phyloP scores from a whole-genome alignment of 768 basidiomycete genomes.

The Tricholoma hemisulphureum region DNA sequence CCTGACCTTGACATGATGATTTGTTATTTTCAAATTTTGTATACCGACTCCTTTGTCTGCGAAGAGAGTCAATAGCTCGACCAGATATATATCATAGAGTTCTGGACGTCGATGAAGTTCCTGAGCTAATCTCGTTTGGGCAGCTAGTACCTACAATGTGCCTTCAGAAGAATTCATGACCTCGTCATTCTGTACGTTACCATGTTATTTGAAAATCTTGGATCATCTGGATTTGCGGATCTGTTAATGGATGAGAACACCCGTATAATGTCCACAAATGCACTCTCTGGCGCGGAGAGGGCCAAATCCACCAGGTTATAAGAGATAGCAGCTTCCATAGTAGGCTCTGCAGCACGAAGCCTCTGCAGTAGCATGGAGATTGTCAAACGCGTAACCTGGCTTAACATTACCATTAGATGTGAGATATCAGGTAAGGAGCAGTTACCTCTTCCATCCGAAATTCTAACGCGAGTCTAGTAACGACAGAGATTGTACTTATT shows the following conservation, averaged over 20 bases:
- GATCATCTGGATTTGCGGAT: slow-evolving; percentile 85
- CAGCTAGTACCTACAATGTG: slow-evolving; percentile 68
- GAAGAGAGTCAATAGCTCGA: slow-evolving; percentile 84
- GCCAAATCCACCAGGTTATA: slow-evolving; percentile 91
- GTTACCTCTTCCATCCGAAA: slow-evolving; percentile 79
- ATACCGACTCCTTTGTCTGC: slow-evolving; percentile 89
- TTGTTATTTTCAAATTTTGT: slow-evolving; percentile 72
- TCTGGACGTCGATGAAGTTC: slow-evolving; percentile 74
- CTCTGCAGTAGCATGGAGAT: slow-evolving; percentile 92
- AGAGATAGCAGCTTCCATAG: slow-evolving; percentile 88
- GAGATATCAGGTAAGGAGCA: not conserved
- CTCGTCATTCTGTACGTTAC: slow-evolving; percentile 33
- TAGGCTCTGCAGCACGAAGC: slow-evolving; percentile 78
- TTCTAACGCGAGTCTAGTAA: slow-evolving; percentile 84
- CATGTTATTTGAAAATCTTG: slow-evolving; percentile 87
- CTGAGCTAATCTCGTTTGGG: slow-evolving; percentile 86
- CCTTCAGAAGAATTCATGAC: not conserved
- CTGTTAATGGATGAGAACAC: slow-evolving; percentile 84
- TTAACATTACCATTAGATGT: not conserved
- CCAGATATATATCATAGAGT: slow-evolving; percentile 73
- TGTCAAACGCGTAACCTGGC: slow-evolving; percentile 78
- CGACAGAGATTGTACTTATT: slow-evolving; percentile 89
- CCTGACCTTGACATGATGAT: slow-evolving; percentile 63
- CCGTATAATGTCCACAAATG: slow-evolving; percentile 81
- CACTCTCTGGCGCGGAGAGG: slow-evolving; percentile 67